These are phyloP conservation scores for Reutealis trisperma DNA, from an alignment of 345 rosid species.

Conservation along the genomic window DNA sequence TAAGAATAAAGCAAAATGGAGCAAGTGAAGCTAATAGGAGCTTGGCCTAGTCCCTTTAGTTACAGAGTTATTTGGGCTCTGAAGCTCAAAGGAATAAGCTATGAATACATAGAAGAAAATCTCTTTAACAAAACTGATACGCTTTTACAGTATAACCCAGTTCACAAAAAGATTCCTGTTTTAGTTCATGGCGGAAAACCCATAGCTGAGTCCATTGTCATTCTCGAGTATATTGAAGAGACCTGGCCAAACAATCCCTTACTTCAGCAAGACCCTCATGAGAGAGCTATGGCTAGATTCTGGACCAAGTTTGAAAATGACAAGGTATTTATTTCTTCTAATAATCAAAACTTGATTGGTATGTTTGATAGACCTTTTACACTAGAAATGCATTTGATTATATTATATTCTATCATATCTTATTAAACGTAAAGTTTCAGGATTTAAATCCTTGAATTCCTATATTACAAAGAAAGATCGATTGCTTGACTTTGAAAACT, in stretches of 20 bases:
- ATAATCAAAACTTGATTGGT: neutral
- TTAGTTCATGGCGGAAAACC: slow-evolving; percentile 13
- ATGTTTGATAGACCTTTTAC: no score
- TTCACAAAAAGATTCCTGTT: slow-evolving; percentile 24
- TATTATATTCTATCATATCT: no score
- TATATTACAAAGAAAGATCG: no score
- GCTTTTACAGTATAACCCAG: slow-evolving; percentile 24
- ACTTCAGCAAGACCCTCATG: slow-evolving; percentile 21
- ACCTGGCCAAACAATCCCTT: slow-evolving; percentile 22
- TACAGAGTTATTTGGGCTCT: slow-evolving; percentile 29
- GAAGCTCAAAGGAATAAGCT: slow-evolving; percentile 20
- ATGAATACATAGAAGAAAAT: slow-evolving; percentile 22
- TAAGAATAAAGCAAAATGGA: slow-evolving; percentile 14
- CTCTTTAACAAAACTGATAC: slow-evolving; percentile 17
- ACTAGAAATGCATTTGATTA: no score
- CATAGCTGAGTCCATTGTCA: slow-evolving; percentile 16
- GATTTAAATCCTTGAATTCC: no score
- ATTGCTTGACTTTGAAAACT: no score
- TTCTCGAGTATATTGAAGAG: slow-evolving; percentile 23
- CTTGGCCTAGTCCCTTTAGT: slow-evolving; percentile 28
- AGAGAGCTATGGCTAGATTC: slow-evolving; percentile 24
- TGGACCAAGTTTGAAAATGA: slow-evolving; percentile 22
- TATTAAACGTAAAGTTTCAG: no score
- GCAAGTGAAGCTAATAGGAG: slow-evolving; percentile 19
- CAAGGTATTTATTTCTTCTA: slow-evolving; percentile 5